Base-by-base conservation (phyloP, 805 yeast species). In the Zygotorulaspora chibaensis region DNA sequence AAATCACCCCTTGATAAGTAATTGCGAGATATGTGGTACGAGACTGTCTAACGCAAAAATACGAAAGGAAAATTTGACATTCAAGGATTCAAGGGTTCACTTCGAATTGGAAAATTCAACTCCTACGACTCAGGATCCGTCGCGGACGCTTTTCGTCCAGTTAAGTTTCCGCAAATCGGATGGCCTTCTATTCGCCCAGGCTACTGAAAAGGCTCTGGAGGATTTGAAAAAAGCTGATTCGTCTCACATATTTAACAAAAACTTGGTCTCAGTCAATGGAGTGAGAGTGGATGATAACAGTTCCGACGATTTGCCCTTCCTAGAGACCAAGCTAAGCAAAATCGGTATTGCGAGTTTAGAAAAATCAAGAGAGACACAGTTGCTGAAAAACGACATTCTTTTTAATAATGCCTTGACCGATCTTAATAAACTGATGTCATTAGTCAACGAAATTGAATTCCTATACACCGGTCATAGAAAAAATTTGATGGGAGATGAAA, bases 1-100 rank as follows among this genome's bases (percentile, higher is more conserved):
- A 10, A 93, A 91, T 61, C 96, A 90, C 62, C 85, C 89, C 0
- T 79, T 86, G 2, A 70, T 91, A 72, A 65, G 72, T 30, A 73
- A 72, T 51, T 91, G 99, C 65, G 99, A 91, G 63, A 75, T 93
- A 59, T 91, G 98, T 67, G 96, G 96, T 0, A 71, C 83, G 0
- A 70, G 70, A 16, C 61, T 83, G 20, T 65, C 67, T 3, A 46
- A 55, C 25, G 40, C 46, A 4, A 58, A 35, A 59, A 55, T 18
- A 54, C 46, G 50, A 54, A 55, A 23, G 41, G 49, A 26, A 43
- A 53, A 42, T 30, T 55, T 57, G 20, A 69, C 55, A 2, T 56
- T 55, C 40, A 63, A 56, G 30, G 72, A 67, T 47, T 34, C 54
- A 8, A 54, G 71, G 41, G 56, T 67, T 25, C 52, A 53, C 40